These are phyloP conservation scores for Cryphonectria japonica DNA, from an alignment of 2,329 filamentous ascomycete species.

Conservation along the genomic window DNA sequence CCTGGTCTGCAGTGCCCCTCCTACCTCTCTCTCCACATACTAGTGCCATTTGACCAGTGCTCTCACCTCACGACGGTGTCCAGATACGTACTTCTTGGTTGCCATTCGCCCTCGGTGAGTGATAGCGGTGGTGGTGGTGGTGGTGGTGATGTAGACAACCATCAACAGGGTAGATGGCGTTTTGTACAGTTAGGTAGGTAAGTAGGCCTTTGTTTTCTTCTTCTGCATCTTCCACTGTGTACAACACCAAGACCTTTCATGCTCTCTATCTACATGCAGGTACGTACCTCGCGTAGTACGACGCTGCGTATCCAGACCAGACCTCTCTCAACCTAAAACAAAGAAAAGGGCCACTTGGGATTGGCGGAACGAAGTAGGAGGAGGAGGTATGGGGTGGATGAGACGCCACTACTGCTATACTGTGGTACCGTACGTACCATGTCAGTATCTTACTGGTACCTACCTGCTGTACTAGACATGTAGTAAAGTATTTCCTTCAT, in stretches of 20 bases:
- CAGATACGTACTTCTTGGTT: background rate
- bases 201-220: background rate
- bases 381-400: background rate
- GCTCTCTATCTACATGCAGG: no score
- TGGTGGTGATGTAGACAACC: background rate
- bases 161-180: background rate
- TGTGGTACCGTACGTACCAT: background rate
- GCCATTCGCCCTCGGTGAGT: background rate
- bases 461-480: background rate
- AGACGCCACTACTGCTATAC: background rate
- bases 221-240: background rate
- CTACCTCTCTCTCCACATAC: no score
- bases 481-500: background rate
- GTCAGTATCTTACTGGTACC: background rate
- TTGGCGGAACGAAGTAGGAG: background rate
- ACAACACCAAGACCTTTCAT: no score
- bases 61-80: constrained; percentile 2
- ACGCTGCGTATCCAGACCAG: background rate
- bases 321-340: background rate
- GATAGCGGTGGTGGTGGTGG: no score
- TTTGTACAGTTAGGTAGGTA: background rate
- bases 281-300: no score
- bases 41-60: background rate
- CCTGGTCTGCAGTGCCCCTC: background rate
- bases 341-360: background rate